Base-by-base conservation (phyloP, 257 asterid genomes). In the Datura wrightii region DNA sequence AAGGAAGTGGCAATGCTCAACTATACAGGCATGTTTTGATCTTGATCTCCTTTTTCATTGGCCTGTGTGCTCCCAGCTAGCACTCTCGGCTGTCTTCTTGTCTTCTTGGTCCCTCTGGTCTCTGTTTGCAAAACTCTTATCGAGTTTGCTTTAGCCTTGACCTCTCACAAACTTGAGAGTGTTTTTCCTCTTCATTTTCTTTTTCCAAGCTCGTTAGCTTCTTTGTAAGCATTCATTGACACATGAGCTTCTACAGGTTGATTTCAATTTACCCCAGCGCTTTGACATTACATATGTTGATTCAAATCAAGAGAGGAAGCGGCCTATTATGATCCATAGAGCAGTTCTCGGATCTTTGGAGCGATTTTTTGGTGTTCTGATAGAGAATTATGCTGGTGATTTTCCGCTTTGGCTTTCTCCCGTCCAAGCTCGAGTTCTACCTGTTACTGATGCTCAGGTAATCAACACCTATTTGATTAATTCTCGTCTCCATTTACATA, bases 1-100 rank as follows among this genome's bases (percentile, higher is more conserved):
- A 89, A 92, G 99, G 87, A 96, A 94, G 90, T 94, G 99, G 99
- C 99, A 96, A 87, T 96, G 99, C 94, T 94, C 99, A 34, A 96
- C 99, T 85, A 92, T 96, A 88, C 98, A 94, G 98, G 99, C 92
- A 80, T 46, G 83, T 56, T 36, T 66, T 66, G 48, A 36, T 66
- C 6, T 66, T 62, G 39, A 34, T 52, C 62, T 85, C 62, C 69
- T 55, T 15, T 79, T 15, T 41, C 67, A 79, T 41, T 79, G 52
- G 53, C n/a, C 48, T 4, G 14, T 69, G 16, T 16, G 53, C 79
- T 1, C 53, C 13, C 46, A 8, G 4, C 14, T 31, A 39, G 34
- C 79, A 69, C 52, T 69, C 34, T 69, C 7, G 3, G 39, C 79
- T 69, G 79, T 69, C 78, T 13, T 62, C 70, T 36, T 65, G 44